A percentile compares a stretch with the other conserved stretches of the same genome.
Conservation (phyloP, 257 asterid species). For the Anisodus acutangulus region DNA sequence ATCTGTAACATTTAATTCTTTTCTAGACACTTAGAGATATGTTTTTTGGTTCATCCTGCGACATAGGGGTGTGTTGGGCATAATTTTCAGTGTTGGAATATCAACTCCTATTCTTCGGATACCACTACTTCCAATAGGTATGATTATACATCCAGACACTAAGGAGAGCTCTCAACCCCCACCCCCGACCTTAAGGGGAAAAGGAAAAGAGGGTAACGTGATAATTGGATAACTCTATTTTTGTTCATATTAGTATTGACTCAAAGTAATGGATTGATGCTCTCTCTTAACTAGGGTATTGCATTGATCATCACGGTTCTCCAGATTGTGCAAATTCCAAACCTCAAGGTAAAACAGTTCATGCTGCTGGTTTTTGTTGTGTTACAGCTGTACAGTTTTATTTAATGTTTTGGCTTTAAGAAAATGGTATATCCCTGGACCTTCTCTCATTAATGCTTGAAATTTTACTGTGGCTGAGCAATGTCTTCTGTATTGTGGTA, state of each 20-base stretch:
- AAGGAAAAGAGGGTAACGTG: conserved; percentile 8
- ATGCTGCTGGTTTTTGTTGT: conserved; percentile 22
- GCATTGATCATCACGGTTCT: conserved; percentile 92
- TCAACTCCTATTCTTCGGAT: conserved; percentile 17
- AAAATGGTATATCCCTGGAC: conserved; percentile 8
- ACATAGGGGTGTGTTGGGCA: not conserved
- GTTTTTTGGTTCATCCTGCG: not conserved
- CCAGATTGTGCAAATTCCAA: conserved; percentile 87
- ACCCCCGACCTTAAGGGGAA: not conserved
- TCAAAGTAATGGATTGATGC: conserved; percentile 14
- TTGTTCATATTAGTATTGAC: not conserved
- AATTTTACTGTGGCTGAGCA: conserved; percentile 13
- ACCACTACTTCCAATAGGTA: conserved; percentile 8
- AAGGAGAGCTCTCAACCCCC: not conserved
- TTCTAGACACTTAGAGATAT: conserved; percentile 16
- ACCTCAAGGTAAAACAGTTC: conserved; percentile 71
- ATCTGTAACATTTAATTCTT: not conserved
- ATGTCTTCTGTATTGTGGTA: conserved; percentile 17
- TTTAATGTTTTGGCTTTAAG: conserved; percentile 14
- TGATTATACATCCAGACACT: not conserved
- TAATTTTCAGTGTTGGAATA: conserved; percentile 18
- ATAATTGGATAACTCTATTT: conserved; percentile 25
- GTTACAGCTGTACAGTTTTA: conserved; percentile 18
- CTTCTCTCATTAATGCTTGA: not conserved
- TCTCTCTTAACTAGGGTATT: conserved; percentile 67